Percentiles rank a stretch among this genome's conserved stretches.
These are phyloP conservation scores for Sporothrix schenckii DNA, from an alignment of 2,329 filamentous ascomycete genomes.

Conservation along the genomic window DNA sequence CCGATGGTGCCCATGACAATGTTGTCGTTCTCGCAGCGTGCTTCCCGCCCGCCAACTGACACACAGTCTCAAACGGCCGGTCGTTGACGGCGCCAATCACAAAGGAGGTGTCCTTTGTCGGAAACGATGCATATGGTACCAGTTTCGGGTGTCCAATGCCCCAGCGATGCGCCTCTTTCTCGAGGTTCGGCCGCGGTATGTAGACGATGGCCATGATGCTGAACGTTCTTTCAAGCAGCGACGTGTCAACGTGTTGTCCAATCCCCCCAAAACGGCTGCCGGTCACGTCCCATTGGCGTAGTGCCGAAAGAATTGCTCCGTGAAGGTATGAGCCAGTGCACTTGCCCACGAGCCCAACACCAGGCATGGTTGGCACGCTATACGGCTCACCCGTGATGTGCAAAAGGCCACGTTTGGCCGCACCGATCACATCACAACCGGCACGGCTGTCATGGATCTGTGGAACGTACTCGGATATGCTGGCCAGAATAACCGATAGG, in stretches of 20 bases:
- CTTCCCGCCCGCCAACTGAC: not conserved
- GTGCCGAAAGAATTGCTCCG: constrained; percentile 31
- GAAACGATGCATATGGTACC: constrained; percentile 15
- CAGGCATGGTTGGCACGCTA: constrained; percentile 26
- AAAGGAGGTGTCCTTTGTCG: constrained; percentile 3
- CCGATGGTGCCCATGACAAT: not conserved
- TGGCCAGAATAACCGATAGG: constrained; percentile 27
- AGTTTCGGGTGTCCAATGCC: constrained; percentile 17
- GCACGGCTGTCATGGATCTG: constrained; percentile 28
- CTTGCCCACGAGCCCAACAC: constrained; percentile 30
- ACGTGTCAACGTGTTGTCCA: constrained; percentile 32
- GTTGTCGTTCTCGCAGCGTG: not conserved
- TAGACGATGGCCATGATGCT: constrained; percentile 32
- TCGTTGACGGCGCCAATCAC: constrained; percentile 26
- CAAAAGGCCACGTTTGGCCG: constrained; percentile 30
- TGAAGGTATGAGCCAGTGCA: constrained; percentile 31
- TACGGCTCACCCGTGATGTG: constrained; percentile 32
- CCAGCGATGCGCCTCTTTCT: constrained; percentile 26
- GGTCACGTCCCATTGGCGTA: constrained; percentile 22
- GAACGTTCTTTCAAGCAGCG: constrained; percentile 33
- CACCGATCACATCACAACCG: constrained; percentile 32
- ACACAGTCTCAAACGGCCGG: constrained; percentile 25
- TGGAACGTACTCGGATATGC: constrained; percentile 30
- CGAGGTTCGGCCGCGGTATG: constrained; percentile 32
- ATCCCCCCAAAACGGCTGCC: constrained; percentile 17